Percentiles rank a stretch among this genome's conserved stretches.
phyloP scores from a whole-genome alignment of 2,329 filamentous ascomycete species.

The Pezicula rhizophila region DNA sequence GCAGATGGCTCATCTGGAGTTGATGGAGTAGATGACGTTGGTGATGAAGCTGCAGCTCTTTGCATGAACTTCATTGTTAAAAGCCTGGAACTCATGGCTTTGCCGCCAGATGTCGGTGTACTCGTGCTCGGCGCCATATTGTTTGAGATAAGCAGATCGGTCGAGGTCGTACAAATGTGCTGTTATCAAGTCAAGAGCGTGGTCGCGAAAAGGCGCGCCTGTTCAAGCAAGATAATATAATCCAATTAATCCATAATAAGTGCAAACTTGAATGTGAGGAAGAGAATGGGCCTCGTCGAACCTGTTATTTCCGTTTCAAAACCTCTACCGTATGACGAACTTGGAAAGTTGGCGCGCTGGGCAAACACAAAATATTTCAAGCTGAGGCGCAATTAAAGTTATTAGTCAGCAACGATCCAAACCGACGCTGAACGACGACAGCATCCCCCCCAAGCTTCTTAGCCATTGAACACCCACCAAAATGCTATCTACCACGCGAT shows the following conservation, averaged over 20 bases:
- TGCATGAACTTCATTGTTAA: constrained; percentile 99
- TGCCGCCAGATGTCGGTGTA: constrained; percentile 35
- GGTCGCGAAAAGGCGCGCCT: no score
- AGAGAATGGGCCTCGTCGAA: no score
- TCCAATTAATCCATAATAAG: no score
- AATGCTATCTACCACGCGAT: constrained; percentile 38
- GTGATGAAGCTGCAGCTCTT: constrained; percentile 62
- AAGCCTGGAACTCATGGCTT: constrained; percentile 78
- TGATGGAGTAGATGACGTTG: constrained; percentile 36
- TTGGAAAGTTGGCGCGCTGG: no score
- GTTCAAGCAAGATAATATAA: no score
- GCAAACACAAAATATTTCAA: no score
- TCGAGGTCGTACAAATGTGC: no score
- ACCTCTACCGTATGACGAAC: no score
- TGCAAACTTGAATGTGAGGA: no score
- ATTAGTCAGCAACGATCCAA: background rate
- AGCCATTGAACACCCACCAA: constrained; percentile 24
- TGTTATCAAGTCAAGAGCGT: background rate
- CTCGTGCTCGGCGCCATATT: constrained; percentile 17
- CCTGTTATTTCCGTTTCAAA: no score
- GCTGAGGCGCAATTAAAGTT: no score
- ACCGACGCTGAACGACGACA: constrained; percentile 2
- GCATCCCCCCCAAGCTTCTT: constrained; percentile 6
- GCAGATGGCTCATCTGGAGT: constrained; percentile 44
- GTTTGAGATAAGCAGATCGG: background rate